Evolutionary conservation across 495 filamentous ascomycete species (phyloP).

Genomic region (Parmelia sp.): DNA sequence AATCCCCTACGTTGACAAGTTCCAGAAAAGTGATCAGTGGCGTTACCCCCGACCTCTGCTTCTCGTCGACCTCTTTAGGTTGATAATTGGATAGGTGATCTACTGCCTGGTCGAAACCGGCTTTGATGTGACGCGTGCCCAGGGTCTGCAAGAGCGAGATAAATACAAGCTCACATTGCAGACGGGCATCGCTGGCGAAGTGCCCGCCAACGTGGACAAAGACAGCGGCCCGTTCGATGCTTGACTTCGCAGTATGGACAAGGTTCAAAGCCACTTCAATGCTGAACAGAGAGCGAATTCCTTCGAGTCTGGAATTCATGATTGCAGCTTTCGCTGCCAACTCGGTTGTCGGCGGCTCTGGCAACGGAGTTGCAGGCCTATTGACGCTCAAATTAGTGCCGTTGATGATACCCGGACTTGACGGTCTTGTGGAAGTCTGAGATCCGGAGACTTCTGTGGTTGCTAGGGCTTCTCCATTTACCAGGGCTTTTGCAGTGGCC

Average conservation of each 20-base stretch:
- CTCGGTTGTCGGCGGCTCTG: slow-evolving; percentile 76
- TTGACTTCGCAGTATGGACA: slow-evolving; percentile 84
- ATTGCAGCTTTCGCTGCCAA: slow-evolving; percentile 92
- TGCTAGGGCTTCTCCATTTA: slow-evolving; percentile 37
- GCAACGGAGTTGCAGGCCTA: slow-evolving; percentile 45
- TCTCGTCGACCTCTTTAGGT: slow-evolving; percentile 73
- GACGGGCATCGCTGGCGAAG: slow-evolving; percentile 72
- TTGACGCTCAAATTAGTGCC: slow-evolving; percentile 28
- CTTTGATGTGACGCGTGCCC: slow-evolving; percentile 78
- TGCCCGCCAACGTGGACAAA: slow-evolving; percentile 75
- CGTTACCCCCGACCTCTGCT: slow-evolving; percentile 66
- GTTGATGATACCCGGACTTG: slow-evolving; percentile 36
- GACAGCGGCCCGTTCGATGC: slow-evolving; percentile 74
- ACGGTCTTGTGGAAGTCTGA: slow-evolving; percentile 34
- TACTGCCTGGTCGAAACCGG: slow-evolving; percentile 87
- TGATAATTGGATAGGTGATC: slow-evolving; percentile 87
- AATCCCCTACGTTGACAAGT: slow-evolving; percentile 93
- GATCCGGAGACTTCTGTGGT: slow-evolving; percentile 36
- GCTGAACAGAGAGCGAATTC: slow-evolving; percentile 89
- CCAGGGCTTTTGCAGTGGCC: slow-evolving; percentile 33
- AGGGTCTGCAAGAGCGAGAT: slow-evolving; percentile 74
- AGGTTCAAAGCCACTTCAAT: slow-evolving; percentile 89
- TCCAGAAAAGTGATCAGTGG: slow-evolving; percentile 95
- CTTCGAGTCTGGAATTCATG: slow-evolving; percentile 90
- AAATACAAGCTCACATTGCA: slow-evolving; percentile 89